Evolutionary conservation across 257 asterid genomes (phyloP), one percentile per base, ranked within the genome.

Genomic region (Striga asiatica): DNA sequence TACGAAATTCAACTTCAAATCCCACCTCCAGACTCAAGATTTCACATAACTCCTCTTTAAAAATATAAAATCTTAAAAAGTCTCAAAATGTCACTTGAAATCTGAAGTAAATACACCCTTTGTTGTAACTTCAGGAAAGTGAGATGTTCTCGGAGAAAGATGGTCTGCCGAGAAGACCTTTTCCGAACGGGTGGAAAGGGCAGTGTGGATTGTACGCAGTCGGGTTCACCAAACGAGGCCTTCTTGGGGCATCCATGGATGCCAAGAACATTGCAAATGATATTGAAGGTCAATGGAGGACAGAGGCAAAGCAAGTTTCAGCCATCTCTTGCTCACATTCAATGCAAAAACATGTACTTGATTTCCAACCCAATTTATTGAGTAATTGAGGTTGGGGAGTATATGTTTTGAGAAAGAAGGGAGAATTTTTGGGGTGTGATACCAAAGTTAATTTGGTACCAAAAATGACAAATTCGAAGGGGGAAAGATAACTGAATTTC

Each of bases 101-200:
- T n/a, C n/a, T n/a, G n/a, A n/a, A n/a, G n/a, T n/a, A n/a, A n/a
- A n/a, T n/a, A n/a, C n/a, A n/a, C n/a, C n/a, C n/a, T n/a, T 24
- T 22, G 1, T 24, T 47, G 37, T 20, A 11, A n/a, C 8, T 27
- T 22, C 69, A 85, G 97, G 94, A 82, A 68, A 74, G 65, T 60
- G 86, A 67, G 69, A 82, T 88, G 97, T 88, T 88, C 60, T 73
- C 86, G n/a, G 78, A 73, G 72, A 77, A 75, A 61, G 94, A 88
- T 75, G 97, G 97, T 22, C 79, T 88, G 75, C 97, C 95, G 24
- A 85, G 73, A 74, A 78, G 74, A 68, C 73, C 96, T 68, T 89
- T 85, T 76, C 97, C 97, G 8, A 78, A 89, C 72, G 95, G 97
- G 29, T 85, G 97, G 97, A 89, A 89, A 73, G 98, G 98, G 1